phyloP scores from a whole-genome alignment of 2,329 filamentous ascomycete genomes.

The Exophiala sp. region DNA sequence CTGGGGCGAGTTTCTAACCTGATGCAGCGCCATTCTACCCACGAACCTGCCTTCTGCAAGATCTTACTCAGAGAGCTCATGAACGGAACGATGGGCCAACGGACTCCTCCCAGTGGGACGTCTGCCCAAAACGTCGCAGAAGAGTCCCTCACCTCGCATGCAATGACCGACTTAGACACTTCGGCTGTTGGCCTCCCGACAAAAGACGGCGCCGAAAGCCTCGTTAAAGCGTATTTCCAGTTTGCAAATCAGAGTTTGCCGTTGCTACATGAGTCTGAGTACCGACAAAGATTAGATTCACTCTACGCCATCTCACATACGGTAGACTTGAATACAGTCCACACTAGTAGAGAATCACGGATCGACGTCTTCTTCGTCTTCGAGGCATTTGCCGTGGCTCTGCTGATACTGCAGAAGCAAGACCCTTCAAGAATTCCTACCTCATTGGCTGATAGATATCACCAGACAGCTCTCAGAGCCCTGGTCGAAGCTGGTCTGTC shows the following conservation, averaged over 20 bases:
- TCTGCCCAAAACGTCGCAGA: background rate
- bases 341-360: background rate
- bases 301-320: slow-evolving; percentile 2
- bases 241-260: slow-evolving; percentile 16
- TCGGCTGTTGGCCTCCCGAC: slow-evolving; percentile 10
- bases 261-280: slow-evolving; percentile 12
- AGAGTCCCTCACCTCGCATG: background rate
- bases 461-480: slow-evolving; percentile 5
- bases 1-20: background rate
- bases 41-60: slow-evolving; percentile 6
- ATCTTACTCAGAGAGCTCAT: slow-evolving; percentile 13
- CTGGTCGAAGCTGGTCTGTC: slow-evolving; percentile 6
- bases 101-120: background rate
- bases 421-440: slow-evolving; percentile 17
- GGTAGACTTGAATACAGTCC: slow-evolving; percentile 3
- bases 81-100: background rate
- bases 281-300: slow-evolving; percentile 3
- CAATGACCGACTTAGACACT: slow-evolving; percentile 4
- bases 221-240: slow-evolving; percentile 15
- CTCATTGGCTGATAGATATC: slow-evolving; percentile 15
- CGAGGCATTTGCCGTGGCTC: slow-evolving; percentile 12
- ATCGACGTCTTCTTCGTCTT: slow-evolving; percentile 12
- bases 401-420: slow-evolving; percentile 15
- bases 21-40: background rate
- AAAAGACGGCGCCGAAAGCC: slow-evolving; percentile 9